Evolutionary conservation across 169 alveolate genomes (phyloP).

Genomic region (Plasmodium billcollinsi): DNA sequence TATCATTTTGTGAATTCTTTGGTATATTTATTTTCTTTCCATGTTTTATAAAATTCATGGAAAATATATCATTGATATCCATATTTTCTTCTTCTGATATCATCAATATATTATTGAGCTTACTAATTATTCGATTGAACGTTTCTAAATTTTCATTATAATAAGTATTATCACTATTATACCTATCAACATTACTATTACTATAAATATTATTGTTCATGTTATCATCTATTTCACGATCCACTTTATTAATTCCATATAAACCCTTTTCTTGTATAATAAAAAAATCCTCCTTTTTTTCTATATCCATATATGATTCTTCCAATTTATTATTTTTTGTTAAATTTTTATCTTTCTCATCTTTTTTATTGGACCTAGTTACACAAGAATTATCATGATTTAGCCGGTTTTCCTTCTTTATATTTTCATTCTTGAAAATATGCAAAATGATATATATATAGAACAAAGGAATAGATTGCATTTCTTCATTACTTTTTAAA

Average conservation of each 20-base stretch:
- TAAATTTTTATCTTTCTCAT: conserved; percentile 1
- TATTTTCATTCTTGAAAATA: conserved; percentile 49
- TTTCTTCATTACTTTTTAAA: conserved; percentile 23
- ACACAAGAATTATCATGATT: too few species aligned
- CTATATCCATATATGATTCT: background rate
- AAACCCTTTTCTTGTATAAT: background rate
- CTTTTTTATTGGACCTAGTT: background rate
- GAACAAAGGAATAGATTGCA: conserved; percentile 75
- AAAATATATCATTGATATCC: background rate
- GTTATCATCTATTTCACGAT: background rate
- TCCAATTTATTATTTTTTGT: background rate
- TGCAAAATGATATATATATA: conserved; percentile 57
- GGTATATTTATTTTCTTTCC: background rate
- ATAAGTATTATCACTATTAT: conserved; percentile 19
- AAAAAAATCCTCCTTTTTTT: background rate
- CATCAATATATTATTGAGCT: background rate
- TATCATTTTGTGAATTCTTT: background rate
- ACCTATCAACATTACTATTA: conserved; percentile 14
- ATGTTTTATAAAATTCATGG: background rate
- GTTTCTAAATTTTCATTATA: conserved; percentile 1
- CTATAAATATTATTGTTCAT: conserved; percentile 14
- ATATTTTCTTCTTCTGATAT: background rate
- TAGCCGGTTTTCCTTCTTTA: too few species aligned
- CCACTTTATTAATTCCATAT: background rate
- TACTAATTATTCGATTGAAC: background rate